Conservation (phyloP, 345 rosid species). For the Hibiscus syriacus region DNA sequence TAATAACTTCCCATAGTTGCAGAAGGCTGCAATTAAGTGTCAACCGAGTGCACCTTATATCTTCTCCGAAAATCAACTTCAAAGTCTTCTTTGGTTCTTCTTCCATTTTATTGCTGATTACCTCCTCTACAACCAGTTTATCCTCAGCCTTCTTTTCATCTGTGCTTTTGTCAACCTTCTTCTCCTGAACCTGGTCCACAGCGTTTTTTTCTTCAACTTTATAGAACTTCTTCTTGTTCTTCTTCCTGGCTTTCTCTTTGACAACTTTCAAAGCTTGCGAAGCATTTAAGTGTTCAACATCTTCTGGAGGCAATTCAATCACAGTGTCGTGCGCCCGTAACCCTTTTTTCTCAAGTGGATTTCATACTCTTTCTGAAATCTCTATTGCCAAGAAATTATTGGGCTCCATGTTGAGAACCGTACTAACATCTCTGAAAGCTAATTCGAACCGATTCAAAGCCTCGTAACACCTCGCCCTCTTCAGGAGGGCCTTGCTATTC, state of each 20-base stretch:
- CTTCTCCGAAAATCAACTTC: constrained; percentile 70
- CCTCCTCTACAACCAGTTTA: constrained; percentile 49
- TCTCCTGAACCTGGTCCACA: constrained; percentile 26
- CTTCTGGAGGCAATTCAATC: constrained; percentile 71
- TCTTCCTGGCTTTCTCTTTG: constrained; percentile 40
- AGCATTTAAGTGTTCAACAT: constrained; percentile 48
- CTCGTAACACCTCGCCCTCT: constrained; percentile 89
- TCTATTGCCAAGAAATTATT: constrained; percentile 71
- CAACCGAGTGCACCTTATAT: constrained; percentile 67
- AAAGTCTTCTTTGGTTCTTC: constrained; percentile 40
- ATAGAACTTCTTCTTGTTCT: constrained; percentile 29
- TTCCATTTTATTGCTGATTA: constrained; percentile 26
- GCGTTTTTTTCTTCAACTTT: constrained; percentile 25
- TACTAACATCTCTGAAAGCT: constrained; percentile 60
- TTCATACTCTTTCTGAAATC: constrained; percentile 56
- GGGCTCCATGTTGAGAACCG: constrained; percentile 58
- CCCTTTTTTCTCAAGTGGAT: constrained; percentile 48
- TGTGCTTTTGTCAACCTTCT: constrained; percentile 25
- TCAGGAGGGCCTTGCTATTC: constrained; percentile 63
- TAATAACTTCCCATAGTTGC: constrained; percentile 60
- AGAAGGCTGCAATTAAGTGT: constrained; percentile 62
- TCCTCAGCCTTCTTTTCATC: constrained; percentile 44
- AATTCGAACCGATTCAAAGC: constrained; percentile 76
- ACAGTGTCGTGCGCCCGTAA: constrained; percentile 45
- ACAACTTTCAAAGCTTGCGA: constrained; percentile 22